These are phyloP conservation scores for Lithocarpus polystachyus DNA, from an alignment of 306 rosid genomes.

Conservation along the genomic window DNA sequence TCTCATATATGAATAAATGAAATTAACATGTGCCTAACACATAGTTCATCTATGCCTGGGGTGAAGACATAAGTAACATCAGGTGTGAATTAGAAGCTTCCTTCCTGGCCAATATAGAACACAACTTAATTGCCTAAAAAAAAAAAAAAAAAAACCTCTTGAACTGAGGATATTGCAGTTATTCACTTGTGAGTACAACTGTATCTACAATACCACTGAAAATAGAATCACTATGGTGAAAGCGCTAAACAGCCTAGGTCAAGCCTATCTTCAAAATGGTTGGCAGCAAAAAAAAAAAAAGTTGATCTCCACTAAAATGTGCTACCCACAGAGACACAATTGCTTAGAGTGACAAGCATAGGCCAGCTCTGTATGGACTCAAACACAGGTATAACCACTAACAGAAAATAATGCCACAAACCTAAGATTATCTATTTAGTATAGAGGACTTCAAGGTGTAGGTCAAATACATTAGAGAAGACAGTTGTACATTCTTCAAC, in stretches of 20 bases:
- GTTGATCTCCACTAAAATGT: not conserved
- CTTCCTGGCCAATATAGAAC: not conserved
- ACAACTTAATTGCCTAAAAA: not conserved
- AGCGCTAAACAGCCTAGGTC: not conserved
- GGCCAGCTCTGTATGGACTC: not conserved
- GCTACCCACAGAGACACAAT: not conserved
- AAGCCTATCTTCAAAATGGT: not conserved
- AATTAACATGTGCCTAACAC: not conserved
- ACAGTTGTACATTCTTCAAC: slow-evolving; percentile 3
- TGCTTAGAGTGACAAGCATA: not conserved
- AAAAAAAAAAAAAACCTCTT: not conserved
- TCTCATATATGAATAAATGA: not conserved
- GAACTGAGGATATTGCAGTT: not conserved
- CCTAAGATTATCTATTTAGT: not conserved
- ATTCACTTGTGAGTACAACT: not conserved
- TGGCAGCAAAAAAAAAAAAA: not conserved
- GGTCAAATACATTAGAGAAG: not conserved
- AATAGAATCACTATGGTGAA: not conserved
- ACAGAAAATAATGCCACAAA: not conserved
- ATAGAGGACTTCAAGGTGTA: not conserved
- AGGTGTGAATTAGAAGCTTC: not conserved
- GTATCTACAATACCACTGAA: no score
- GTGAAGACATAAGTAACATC: not conserved
- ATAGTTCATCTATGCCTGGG: not conserved
- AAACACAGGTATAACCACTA: not conserved